Conservation (phyloP, 441 rosid genomes). For the Cnidoscolus chayamansa region DNA sequence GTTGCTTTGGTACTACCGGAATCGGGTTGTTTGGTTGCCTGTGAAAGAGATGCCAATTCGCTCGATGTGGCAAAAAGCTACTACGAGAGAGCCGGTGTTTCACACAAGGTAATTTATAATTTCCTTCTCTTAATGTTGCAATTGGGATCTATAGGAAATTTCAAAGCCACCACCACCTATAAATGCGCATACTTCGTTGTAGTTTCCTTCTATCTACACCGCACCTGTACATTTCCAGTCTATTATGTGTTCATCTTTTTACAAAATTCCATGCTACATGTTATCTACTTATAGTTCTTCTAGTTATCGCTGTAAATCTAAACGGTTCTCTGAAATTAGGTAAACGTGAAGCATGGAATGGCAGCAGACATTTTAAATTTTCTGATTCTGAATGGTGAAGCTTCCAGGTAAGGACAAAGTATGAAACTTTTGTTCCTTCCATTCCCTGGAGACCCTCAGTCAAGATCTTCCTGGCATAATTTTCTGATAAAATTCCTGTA, state of each 20-base stretch:
- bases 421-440: constrained; percentile 2
- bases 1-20: constrained; percentile 75
- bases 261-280: neutral
- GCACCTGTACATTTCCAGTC: neutral
- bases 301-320: constrained; percentile 19
- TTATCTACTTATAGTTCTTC: constrained; percentile 10
- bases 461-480: constrained; percentile 9
- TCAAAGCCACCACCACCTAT: neutral
- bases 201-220: neutral
- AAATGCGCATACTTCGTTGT: neutral
- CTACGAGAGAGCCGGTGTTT: constrained; percentile 71
- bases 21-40: constrained; percentile 76
- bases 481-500: constrained; percentile 10
- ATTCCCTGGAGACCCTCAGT: neutral
- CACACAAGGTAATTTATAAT: constrained; percentile 50
- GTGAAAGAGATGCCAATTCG: constrained; percentile 73
- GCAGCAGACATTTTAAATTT: constrained; percentile 63
- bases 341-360: constrained; percentile 62
- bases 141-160: neutral
- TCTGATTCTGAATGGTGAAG: constrained; percentile 68
- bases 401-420: constrained; percentile 48
- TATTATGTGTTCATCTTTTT: neutral
- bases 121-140: constrained; percentile 8
- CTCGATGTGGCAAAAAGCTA: constrained; percentile 75
- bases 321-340: constrained; percentile 41